Evolutionary conservation across 2,329 filamentous ascomycete species (phyloP).

Genomic region (Phoma herbarum): DNA sequence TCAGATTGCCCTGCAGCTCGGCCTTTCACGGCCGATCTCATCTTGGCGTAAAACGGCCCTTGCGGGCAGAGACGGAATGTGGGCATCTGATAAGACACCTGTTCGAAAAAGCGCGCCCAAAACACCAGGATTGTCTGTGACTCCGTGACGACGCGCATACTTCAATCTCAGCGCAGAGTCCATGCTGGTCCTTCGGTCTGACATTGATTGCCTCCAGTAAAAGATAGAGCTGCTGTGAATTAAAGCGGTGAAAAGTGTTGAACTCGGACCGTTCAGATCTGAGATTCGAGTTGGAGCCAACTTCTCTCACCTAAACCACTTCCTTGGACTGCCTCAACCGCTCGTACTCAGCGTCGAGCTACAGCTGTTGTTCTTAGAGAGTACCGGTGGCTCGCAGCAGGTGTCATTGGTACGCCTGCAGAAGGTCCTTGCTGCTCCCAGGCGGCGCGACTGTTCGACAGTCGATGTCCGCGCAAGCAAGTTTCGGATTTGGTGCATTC

Average conservation of each 20-base stretch:
- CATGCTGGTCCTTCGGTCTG: neutral
- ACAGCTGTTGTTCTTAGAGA: neutral
- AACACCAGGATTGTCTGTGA: constrained; percentile 6
- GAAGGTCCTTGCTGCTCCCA: neutral
- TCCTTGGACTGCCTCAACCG: neutral
- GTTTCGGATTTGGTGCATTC: neutral
- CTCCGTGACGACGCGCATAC: constrained; percentile 5
- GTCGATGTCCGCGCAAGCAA: neutral
- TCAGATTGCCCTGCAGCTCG: constrained; percentile 20
- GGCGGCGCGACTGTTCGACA: neutral
- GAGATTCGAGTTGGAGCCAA: constrained; percentile 2
- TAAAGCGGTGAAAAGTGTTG: constrained; percentile 8
- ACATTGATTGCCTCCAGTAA: neutral
- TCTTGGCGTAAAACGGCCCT: constrained; percentile 10
- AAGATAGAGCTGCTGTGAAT: neutral
- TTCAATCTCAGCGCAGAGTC: neutral
- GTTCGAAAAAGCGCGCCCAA: constrained; percentile 3
- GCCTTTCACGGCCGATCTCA: constrained; percentile 13
- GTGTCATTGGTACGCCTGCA: neutral
- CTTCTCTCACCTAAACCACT: constrained; percentile 1
- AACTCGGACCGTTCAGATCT: constrained; percentile 13
- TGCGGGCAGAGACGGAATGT: constrained; percentile 12
- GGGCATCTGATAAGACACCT: constrained; percentile 7
- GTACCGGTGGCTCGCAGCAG: neutral
- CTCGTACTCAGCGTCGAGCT: neutral